A percentile compares a stretch with the other conserved stretches of the same genome.
Conservation (phyloP, 2,329 filamentous ascomycete species). For the Aureobasidium namibiae region DNA sequence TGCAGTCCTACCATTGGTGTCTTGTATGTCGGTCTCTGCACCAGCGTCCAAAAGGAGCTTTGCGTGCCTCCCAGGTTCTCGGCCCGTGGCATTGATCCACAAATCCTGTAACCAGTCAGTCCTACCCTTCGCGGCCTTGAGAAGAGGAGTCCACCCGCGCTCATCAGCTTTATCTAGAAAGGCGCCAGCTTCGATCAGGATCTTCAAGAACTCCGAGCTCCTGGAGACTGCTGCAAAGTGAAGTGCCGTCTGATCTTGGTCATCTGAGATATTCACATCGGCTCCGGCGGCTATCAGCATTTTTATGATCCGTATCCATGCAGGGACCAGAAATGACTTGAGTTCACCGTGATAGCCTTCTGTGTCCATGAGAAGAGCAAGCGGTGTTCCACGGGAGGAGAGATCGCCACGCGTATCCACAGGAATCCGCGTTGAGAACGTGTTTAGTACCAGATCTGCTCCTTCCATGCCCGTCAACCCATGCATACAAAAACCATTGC, state of each 20-base stretch:
- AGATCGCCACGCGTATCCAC: no score
- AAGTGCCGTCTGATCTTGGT: conserved; percentile 32
- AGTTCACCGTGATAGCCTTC: no score
- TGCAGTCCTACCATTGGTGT: not conserved
- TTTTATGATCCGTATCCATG: not conserved
- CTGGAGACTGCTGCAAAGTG: conserved; percentile 21
- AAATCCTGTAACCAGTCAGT: no score
- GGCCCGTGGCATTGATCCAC: no score
- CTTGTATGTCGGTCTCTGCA: not conserved
- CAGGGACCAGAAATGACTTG: no score
- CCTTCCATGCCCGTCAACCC: no score
- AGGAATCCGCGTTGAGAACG: no score
- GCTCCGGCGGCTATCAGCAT: conserved; percentile 24
- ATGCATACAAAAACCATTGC: no score
- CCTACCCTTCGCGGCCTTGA: not conserved
- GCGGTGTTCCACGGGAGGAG: no score
- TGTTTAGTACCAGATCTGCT: no score
- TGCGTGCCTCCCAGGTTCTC: not conserved
- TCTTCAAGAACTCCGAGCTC: not conserved
- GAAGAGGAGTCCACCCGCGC: not conserved
- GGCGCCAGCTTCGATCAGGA: not conserved
- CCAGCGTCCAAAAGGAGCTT: not conserved
- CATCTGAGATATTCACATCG: conserved; percentile 35
- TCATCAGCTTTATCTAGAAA: not conserved
- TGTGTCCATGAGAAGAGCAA: no score